phyloP scores from a whole-genome alignment of 345 rosid genomes.

The Ceriops decandra region DNA sequence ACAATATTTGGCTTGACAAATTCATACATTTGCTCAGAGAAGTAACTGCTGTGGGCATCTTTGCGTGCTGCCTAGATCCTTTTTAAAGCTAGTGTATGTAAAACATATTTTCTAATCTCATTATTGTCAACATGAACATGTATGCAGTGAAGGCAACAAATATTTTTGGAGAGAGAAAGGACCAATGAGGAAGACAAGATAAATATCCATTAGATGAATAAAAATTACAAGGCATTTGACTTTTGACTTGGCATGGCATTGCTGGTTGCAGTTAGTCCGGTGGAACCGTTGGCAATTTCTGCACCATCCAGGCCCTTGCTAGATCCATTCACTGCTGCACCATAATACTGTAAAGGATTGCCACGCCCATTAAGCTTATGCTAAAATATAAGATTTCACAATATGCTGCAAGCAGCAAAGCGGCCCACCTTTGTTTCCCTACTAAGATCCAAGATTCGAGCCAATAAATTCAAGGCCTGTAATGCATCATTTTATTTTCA shows the following conservation, averaged over 20 bases:
- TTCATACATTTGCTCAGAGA: neutral
- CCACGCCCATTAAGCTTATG: conserved; percentile 20
- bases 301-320: conserved; percentile 25
- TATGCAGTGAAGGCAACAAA: too few relatives aligned
- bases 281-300: conserved; percentile 17
- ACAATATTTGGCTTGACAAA: neutral
- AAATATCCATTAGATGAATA: conserved; percentile 4
- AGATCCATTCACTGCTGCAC: conserved; percentile 53
- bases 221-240: conserved; percentile 39
- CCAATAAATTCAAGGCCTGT: conserved; percentile 68
- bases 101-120: neutral
- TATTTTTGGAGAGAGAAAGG: neutral
- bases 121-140: too few relatives aligned
- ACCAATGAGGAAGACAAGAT: neutral
- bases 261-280: conserved; percentile 18
- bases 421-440: conserved; percentile 73
- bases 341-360: conserved; percentile 47
- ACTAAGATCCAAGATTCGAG: conserved; percentile 66
- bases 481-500: conserved; percentile 20
- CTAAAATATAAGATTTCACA: conserved; percentile 8
- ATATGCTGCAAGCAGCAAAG: conserved; percentile 12
- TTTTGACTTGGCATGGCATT: conserved; percentile 13
- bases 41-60: neutral
- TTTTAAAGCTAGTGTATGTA: neutral
- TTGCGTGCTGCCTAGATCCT: neutral